A percentile compares a stretch with the other conserved stretches of the same genome.
These are phyloP conservation scores for Phytophthora pistaciae DNA, from an alignment of 352 stramenopile species.

Conservation along the genomic window DNA sequence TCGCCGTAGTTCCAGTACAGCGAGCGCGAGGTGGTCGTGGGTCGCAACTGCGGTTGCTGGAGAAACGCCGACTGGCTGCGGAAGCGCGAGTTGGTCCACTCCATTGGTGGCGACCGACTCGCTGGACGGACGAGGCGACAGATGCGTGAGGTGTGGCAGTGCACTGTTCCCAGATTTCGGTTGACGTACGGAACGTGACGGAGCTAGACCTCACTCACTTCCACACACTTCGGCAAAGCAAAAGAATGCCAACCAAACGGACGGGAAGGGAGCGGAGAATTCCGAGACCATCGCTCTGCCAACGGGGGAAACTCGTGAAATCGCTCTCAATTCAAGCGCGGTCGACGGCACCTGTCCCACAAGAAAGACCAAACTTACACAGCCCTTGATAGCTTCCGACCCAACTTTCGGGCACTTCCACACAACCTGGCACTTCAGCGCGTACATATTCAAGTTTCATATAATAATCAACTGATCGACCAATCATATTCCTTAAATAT, in stretches of 20 bases:
- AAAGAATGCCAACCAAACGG: constrained; percentile 13
- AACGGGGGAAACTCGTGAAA: constrained; percentile 27
- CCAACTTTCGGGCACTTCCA: neutral
- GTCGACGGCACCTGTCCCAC: constrained; percentile 21
- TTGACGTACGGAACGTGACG: constrained; percentile 19
- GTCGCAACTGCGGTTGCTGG: constrained; percentile 19
- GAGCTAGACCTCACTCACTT: constrained; percentile 21
- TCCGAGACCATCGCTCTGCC: constrained; percentile 18
- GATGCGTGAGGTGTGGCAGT: constrained; percentile 1
- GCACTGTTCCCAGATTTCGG: constrained; percentile 48
- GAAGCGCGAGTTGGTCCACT: constrained; percentile 38
- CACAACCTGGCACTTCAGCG: constrained; percentile 5
- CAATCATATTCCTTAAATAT: neutral
- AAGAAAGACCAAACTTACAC: neutral
- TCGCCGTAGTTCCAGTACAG: constrained; percentile 20
- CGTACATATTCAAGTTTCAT: constrained; percentile 12
- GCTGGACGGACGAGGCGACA: constrained; percentile 7
- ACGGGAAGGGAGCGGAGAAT: constrained; percentile 29
- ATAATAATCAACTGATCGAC: neutral
- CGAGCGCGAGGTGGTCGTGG: constrained; percentile 1
- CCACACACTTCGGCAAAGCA: constrained; percentile 5
- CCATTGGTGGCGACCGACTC: constrained; percentile 23
- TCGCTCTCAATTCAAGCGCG: constrained; percentile 41
- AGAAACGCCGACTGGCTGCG: constrained; percentile 19
- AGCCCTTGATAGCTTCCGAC: neutral